Percentiles rank a stretch among this genome's conserved stretches.
phyloP scores from a whole-genome alignment of 1,139 yeast genomes.

The Scheffersomyces stambukii region DNA sequence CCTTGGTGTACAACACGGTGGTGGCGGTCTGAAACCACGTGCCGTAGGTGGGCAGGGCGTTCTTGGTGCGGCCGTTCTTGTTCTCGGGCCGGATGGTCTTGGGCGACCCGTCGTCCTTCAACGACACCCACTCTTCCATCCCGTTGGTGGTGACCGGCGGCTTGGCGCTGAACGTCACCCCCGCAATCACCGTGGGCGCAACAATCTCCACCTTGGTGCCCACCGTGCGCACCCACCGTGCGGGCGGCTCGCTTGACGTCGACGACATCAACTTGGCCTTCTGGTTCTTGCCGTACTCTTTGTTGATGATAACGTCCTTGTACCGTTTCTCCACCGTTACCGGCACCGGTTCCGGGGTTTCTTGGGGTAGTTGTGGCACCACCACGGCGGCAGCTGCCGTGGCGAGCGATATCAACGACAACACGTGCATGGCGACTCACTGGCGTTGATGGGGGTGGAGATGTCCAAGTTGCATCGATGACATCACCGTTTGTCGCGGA shows the following conservation, averaged over 20 bases:
- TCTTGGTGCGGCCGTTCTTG: conserved; percentile 65
- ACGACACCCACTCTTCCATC: conserved; percentile 75
- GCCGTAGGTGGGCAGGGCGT: conserved; percentile 67
- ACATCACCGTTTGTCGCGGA: too few relatives aligned
- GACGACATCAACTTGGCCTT: conserved; percentile 10
- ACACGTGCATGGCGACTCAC: too few relatives aligned
- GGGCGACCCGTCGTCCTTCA: conserved; percentile 76
- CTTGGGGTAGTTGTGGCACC: too few relatives aligned
- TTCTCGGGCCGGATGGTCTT: conserved; percentile 70
- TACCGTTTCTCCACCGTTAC: conserved; percentile 24
- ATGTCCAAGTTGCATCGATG: too few relatives aligned
- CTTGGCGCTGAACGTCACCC: conserved; percentile 73
- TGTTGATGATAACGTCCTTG: conserved; percentile 37
- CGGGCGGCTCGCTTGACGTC: conserved; percentile 16
- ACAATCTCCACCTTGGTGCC: conserved; percentile 57
- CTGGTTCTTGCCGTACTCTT: conserved; percentile 34
- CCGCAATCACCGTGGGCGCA: conserved; percentile 76
- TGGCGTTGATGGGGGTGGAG: too few relatives aligned
- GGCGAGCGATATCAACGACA: too few relatives aligned
- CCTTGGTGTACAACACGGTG: conserved; percentile 51
- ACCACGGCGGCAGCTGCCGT: too few relatives aligned
- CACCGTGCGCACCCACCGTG: conserved; percentile 76
- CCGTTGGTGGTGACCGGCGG: conserved; percentile 67
- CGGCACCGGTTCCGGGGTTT: conserved; percentile 8
- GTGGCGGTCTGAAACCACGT: conserved; percentile 74